phyloP scores from a whole-genome alignment of 1,139 yeast genomes.

The Tardiomyces digboiensis region DNA sequence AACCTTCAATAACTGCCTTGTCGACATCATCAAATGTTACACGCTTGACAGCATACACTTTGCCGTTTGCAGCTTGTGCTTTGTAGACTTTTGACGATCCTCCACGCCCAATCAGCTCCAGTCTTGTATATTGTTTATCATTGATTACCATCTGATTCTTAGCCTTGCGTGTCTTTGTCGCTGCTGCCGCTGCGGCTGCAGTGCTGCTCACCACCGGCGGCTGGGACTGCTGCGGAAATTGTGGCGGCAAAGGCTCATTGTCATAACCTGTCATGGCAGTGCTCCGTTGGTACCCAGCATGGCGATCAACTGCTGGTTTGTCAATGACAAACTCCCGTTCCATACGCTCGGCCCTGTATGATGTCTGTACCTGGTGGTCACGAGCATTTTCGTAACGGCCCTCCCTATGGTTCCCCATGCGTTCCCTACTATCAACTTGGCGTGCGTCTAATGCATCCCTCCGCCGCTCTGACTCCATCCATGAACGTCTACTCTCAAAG shows the following conservation, averaged over 20 bases:
- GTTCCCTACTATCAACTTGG: background rate
- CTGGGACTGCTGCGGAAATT: background rate
- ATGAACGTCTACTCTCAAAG: background rate
- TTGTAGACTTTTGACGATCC: slow-evolving; percentile 92
- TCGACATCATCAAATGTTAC: slow-evolving; percentile 70
- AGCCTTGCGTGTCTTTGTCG: background rate
- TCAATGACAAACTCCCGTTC: no score
- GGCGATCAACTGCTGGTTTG: background rate
- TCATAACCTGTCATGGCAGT: background rate
- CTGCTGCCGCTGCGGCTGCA: background rate
- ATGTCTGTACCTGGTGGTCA: background rate
- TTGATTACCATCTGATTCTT: slow-evolving; percentile 34
- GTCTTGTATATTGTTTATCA: slow-evolving; percentile 56
- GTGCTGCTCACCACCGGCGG: background rate
- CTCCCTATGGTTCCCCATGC: background rate
- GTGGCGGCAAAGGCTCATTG: background rate
- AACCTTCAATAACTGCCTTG: slow-evolving; percentile 59
- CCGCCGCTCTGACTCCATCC: background rate
- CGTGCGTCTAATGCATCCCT: background rate
- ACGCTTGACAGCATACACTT: slow-evolving; percentile 70
- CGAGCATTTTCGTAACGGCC: background rate
- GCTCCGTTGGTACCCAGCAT: background rate
- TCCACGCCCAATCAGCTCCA: slow-evolving; percentile 82
- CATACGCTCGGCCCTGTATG: background rate
- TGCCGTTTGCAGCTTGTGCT: slow-evolving; percentile 46